phyloP scores from a whole-genome alignment of 495 filamentous ascomycete genomes.

The Tuber melanosporum region DNA sequence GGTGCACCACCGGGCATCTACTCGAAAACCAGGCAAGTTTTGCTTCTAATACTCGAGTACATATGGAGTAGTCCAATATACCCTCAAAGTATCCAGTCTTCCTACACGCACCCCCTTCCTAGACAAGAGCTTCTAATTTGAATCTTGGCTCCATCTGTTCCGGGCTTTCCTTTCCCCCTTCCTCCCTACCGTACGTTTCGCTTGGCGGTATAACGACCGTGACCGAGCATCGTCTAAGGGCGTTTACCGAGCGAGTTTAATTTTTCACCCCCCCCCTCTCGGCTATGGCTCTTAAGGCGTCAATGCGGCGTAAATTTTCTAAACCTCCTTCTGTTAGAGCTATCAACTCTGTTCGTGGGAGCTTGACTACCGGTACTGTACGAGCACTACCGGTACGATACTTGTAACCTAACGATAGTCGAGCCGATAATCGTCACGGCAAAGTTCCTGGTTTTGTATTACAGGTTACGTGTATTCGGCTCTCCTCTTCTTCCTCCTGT shows the following conservation, averaged over 20 bases:
- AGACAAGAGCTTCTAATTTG: neutral
- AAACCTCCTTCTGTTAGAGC: neutral
- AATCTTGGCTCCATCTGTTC: neutral
- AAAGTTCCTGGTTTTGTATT: neutral
- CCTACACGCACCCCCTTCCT: neutral
- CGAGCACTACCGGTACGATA: neutral
- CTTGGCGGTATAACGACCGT: neutral
- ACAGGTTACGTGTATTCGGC: neutral
- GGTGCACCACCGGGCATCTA: conserved; percentile 1
- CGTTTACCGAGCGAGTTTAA: neutral
- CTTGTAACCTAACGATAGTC: neutral
- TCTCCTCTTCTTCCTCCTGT: neutral
- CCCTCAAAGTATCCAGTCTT: neutral
- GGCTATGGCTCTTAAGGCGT: neutral
- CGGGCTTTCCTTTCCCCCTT: neutral
- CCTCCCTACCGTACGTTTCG: neutral
- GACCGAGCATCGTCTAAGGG: neutral
- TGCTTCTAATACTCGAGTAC: neutral
- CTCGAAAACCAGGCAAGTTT: neutral
- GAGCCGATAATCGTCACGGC: neutral
- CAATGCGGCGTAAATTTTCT: neutral
- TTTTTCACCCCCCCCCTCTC: neutral
- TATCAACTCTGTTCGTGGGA: neutral
- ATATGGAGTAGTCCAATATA: neutral
- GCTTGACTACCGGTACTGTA: neutral